A percentile compares a stretch with the other conserved stretches of the same genome.
Evolutionary conservation across 352 stramenopile species (phyloP).

Genomic region (Globisporangium alternatum): DNA sequence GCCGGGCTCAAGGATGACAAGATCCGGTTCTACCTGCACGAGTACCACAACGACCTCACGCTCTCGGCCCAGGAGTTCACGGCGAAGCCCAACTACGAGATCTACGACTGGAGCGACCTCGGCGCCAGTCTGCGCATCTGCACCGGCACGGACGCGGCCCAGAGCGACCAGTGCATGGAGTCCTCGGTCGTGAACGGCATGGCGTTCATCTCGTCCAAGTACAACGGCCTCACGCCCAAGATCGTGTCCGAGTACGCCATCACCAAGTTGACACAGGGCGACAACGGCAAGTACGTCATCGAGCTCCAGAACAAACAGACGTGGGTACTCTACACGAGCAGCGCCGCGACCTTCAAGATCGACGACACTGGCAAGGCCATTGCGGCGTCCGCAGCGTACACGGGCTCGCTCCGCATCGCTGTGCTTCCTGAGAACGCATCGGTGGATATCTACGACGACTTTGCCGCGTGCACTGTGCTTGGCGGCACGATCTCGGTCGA

Average conservation of each 20-base stretch:
- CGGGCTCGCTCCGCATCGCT: slow-evolving; percentile 53
- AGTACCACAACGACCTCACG: slow-evolving; percentile 63
- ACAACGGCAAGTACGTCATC: slow-evolving; percentile 52
- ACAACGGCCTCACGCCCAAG: slow-evolving; percentile 47
- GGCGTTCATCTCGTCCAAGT: slow-evolving; percentile 66
- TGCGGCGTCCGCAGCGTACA: slow-evolving; percentile 36
- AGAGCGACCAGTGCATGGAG: slow-evolving; percentile 43
- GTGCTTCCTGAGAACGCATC: slow-evolving; percentile 39
- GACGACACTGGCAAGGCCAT: slow-evolving; percentile 42
- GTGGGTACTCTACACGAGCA: slow-evolving; percentile 70
- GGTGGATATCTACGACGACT: slow-evolving; percentile 51
- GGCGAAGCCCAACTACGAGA: slow-evolving; percentile 48
- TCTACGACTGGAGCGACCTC: slow-evolving; percentile 64
- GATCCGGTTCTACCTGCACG: slow-evolving; percentile 61
- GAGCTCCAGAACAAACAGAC: slow-evolving; percentile 65
- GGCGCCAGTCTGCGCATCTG: slow-evolving; percentile 61
- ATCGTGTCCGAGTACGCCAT: slow-evolving; percentile 54
- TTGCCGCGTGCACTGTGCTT: slow-evolving; percentile 48
- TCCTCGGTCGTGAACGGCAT: slow-evolving; percentile 63
- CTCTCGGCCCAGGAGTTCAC: slow-evolving; percentile 59
- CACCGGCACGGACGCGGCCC: slow-evolving; percentile 18
- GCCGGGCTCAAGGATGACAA: slow-evolving; percentile 37
- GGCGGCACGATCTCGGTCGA: slow-evolving; percentile 50
- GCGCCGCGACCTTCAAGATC: slow-evolving; percentile 37
- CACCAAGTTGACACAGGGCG: slow-evolving; percentile 32